phyloP scores from a whole-genome alignment of 2,329 filamentous ascomycete species.

The Talaromyces rugulosus region DNA sequence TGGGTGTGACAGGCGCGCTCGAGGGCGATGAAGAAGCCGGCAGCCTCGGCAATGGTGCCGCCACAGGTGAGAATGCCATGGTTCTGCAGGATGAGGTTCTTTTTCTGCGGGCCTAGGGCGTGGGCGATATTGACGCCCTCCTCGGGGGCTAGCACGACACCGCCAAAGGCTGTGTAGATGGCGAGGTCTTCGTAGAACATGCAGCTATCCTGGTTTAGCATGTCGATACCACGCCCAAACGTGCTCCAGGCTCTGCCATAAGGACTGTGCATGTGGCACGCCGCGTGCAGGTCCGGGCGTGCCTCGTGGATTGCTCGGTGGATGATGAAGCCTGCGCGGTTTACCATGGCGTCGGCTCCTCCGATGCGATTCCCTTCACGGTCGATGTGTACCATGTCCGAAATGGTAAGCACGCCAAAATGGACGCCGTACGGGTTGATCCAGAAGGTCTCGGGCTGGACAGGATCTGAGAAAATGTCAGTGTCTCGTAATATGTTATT shows the following conservation, averaged over 20 bases:
- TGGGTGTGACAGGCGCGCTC: conserved; percentile 68
- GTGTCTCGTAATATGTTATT: background rate
- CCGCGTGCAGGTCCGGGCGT: conserved; percentile 43
- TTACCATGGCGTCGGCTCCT: conserved; percentile 37
- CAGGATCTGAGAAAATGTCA: conserved; percentile 16
- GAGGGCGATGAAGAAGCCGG: conserved; percentile 64
- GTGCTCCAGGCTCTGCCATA: conserved; percentile 42
- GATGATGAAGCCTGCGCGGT: conserved; percentile 46
- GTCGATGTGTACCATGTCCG: conserved; percentile 44
- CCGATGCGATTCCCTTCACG: conserved; percentile 40
- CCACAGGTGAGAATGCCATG: conserved; percentile 55
- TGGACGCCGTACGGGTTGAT: conserved; percentile 41
- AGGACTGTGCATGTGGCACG: conserved; percentile 43
- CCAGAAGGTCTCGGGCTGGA: conserved; percentile 26
- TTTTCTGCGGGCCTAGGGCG: conserved; percentile 18
- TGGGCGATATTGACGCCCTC: conserved; percentile 44
- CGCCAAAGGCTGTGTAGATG: conserved; percentile 43
- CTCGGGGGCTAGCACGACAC: conserved; percentile 42
- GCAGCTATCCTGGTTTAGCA: conserved; percentile 36
- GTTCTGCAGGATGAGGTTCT: conserved; percentile 25
- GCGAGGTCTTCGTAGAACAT: conserved; percentile 24
- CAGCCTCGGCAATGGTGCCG: conserved; percentile 68
- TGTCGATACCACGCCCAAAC: conserved; percentile 41
- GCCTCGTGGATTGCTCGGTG: conserved; percentile 44
- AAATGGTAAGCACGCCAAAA: conserved; percentile 42